phyloP scores from a whole-genome alignment of 805 yeast species.

The Hemisphaericaspora nanyangensis region DNA sequence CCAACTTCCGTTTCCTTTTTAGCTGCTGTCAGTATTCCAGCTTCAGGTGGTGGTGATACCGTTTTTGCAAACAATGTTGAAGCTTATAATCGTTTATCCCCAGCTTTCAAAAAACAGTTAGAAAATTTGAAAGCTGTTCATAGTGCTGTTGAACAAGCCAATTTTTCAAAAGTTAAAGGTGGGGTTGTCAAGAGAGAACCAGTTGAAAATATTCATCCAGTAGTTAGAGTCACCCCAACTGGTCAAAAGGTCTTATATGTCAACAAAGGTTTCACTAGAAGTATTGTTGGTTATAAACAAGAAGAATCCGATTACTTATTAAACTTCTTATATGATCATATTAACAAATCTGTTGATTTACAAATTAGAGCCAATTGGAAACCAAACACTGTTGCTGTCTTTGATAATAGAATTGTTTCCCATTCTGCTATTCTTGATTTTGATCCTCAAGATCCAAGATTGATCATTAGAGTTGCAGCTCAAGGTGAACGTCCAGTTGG shows the following conservation, averaged over 20 bases:
- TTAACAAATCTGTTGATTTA: conserved; percentile 31
- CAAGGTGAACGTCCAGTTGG: conserved; percentile 38
- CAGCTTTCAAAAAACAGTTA: conserved; percentile 31
- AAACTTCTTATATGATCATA: conserved; percentile 31
- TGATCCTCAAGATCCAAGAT: conserved; percentile 27
- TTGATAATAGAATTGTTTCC: conserved; percentile 37
- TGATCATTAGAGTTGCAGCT: conserved; percentile 35
- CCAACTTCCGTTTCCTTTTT: conserved; percentile 39
- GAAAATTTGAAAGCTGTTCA: conserved; percentile 35
- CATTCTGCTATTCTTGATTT: conserved; percentile 37
- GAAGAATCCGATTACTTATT: conserved; percentile 35
- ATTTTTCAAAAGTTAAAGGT: conserved; percentile 19
- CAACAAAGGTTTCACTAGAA: conserved; percentile 32
- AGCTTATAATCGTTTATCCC: conserved; percentile 37
- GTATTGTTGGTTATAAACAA: conserved; percentile 33
- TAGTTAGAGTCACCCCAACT: conserved; percentile 37
- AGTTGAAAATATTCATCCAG: conserved; percentile 34
- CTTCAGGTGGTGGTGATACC: conserved; percentile 40
- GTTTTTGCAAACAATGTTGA: conserved; percentile 37
- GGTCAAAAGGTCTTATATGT: conserved; percentile 34
- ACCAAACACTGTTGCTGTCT: conserved; percentile 33
- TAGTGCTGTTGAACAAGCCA: conserved; percentile 35
- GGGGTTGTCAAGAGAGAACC: conserved; percentile 32
- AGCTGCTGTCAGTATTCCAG: conserved; percentile 35
- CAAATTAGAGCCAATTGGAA: conserved; percentile 37